These are phyloP conservation scores for Phytopythium cucurbitacearum DNA, from an alignment of 352 stramenopile species.

Conservation along the genomic window DNA sequence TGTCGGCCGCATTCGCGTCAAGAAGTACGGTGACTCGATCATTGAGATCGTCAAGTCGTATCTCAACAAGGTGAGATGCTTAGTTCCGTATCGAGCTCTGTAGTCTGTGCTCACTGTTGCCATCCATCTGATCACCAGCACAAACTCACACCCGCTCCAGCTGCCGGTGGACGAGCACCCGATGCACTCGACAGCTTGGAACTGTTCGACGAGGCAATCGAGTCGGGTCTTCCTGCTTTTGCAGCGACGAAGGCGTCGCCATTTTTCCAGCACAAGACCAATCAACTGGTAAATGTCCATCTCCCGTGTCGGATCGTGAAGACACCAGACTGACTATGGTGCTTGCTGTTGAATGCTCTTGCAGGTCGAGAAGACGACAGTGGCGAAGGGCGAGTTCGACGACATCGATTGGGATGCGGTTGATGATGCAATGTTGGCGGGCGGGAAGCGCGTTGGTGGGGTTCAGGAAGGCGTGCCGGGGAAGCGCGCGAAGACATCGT, in stretches of 20 bases:
- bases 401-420: constrained; percentile 60
- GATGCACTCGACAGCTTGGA: constrained; percentile 29
- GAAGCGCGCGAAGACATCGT: constrained; percentile 9
- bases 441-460: constrained; percentile 14
- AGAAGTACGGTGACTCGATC: constrained; percentile 84
- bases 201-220: constrained; percentile 16
- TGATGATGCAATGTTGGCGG: constrained; percentile 22
- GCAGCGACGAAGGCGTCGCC: constrained; percentile 26
- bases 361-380: constrained; percentile 14
- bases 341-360: neutral
- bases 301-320: neutral
- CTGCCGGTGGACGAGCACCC: constrained; percentile 7
- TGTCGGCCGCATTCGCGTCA: constrained; percentile 75
- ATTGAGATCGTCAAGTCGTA: constrained; percentile 81
- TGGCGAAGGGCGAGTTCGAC: constrained; percentile 22
- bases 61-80: constrained; percentile 52
- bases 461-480: neutral
- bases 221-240: constrained; percentile 17
- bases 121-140: constrained; percentile 28
- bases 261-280: constrained; percentile 43
- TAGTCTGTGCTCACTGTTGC: neutral
- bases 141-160: constrained; percentile 50
- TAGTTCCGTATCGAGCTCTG: neutral
- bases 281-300: neutral
- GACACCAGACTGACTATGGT: too few relatives aligned